These are phyloP conservation scores for Ceriops zippeliana DNA, from an alignment of 345 rosid species.

Conservation along the genomic window DNA sequence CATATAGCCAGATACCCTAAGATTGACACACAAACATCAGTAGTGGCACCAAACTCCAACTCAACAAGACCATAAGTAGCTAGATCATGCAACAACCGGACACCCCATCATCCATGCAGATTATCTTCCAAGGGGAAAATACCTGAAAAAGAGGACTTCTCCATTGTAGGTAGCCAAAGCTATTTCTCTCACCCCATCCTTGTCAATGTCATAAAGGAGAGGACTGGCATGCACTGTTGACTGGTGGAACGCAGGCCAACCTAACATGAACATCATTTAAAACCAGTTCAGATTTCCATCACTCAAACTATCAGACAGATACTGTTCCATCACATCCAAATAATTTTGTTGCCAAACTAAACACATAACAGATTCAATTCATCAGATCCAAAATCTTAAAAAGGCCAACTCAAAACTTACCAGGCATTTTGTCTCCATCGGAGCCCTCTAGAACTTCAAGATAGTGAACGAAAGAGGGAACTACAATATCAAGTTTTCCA, in stretches of 20 bases:
- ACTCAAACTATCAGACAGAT: too few relatives aligned
- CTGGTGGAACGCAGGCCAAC: slow-evolving; percentile 99
- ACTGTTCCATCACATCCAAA: too few relatives aligned
- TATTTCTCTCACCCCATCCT: slow-evolving; percentile 95
- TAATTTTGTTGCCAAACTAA: not conserved
- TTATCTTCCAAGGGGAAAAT: slow-evolving; percentile 12
- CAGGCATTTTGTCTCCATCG: slow-evolving; percentile 99
- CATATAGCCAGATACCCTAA: slow-evolving; percentile 89
- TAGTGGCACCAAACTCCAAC: not conserved
- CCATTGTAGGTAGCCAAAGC: slow-evolving; percentile 96
- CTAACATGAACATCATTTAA: slow-evolving; percentile 28
- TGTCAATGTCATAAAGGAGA: slow-evolving; percentile 86
- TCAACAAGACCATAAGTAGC: not conserved
- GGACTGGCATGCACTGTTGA: slow-evolving; percentile 98
- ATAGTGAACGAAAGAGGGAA: slow-evolving; percentile 95
- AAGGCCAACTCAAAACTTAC: slow-evolving; percentile 30
- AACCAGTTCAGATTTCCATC: too few relatives aligned
- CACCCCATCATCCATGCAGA: not conserved
- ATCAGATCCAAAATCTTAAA: not conserved
- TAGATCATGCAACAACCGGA: slow-evolving; percentile 3
- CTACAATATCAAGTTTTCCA: slow-evolving; percentile 96
- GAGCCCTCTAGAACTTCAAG: slow-evolving; percentile 98
- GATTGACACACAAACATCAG: slow-evolving; percentile 17
- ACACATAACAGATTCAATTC: not conserved
- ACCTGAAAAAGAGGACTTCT: slow-evolving; percentile 94